Evolutionary conservation across 2,329 filamentous ascomycete species (phyloP), one percentile per base, ranked within the genome.

Genomic region (Epichloe hybrida): DNA sequence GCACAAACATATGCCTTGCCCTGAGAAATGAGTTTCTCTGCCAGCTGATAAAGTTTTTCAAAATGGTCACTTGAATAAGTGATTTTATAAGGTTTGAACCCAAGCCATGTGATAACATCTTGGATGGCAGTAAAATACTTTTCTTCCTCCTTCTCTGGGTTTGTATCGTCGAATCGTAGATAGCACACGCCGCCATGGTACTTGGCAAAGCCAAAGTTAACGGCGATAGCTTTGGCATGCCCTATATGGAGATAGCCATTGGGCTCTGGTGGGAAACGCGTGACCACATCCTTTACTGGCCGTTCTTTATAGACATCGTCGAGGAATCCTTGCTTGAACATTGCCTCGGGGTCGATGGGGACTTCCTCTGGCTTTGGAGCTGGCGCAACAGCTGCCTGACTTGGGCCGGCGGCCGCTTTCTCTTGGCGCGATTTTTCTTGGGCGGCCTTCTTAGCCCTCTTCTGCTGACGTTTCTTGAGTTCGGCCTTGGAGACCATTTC

Each of bases 201-300:
- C 62, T 79, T 81, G 13, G 93, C 91, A 65, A 96, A 97, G 6
- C 91, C 91, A 69, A 97, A 97, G 69, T 97, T 96, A 66, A 97
- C 81, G 0, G 88, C 85, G 65, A 97, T 96, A 21, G 93, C 91
- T 72, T 97, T 97, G 57, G 86, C 86, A 64, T 97, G 93, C 20
- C 91, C 91, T 58, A 97, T 86, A 64, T 96, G 90, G 9, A 96
- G 77, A 65, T 85, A 96, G 50, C 91, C 93, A 66, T 97, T 97
- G 46, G 93, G 93, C 69, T 91, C 86, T 20, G 86, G 86, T 2
- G 86, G 86, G 62, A 91, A 90, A 57, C 86, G 80, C 4, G 85
- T 89, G 46, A 83, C 67, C 20, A 84, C 80, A 12, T 72, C 69
- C 57, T 76, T 77, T 42, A 73, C 71, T 2, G 82, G 81, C 46